Evolutionary conservation across 208 protist species (phyloP), one percentile per base, ranked within the genome.

Genomic region (Leishmania tropica): DNA sequence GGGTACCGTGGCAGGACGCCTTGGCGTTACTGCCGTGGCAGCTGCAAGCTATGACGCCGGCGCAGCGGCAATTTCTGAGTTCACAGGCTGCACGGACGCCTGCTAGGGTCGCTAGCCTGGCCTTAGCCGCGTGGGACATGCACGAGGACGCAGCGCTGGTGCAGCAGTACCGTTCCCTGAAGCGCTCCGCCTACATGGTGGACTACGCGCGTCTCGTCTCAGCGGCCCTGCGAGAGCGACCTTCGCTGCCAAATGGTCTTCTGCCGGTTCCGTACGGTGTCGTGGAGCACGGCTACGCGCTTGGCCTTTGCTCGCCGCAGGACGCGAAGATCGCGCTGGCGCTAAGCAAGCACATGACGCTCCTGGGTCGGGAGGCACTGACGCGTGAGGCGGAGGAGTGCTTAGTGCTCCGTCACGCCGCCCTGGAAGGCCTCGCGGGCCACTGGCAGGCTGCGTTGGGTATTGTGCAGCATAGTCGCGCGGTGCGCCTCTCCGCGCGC

Each of bases 401-500:
- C 45, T 67, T 97, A 3, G 89, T 86, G 37, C 78, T 93, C 24
- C 47, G 73, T 15, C 89, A 92, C 75, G 90, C 90, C 8, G 51
- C 71, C 15, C 77, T 96, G 67, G 76, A 90, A 28, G 88, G 84
- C 5, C 76, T 67, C 13, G 40, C 65, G 2, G 91, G 89, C 2
- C 58, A 90, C 17, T 95, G 91, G 92, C 31, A 56, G 45, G 68
- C 81, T 40, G 92, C 91, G 45, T 83, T 97, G 53, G n/a, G 67
- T 35, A 79, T 87, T 11, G 77, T 95, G 28, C 77, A 73, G 72
- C 35, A 79, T 24, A 84, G 86, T 78, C 83, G 78, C 28, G 84
- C 78, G 2, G 88, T 94, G 51, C 91, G 94, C 6, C 81, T 87
- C n/a, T 92, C 91, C n/a, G 60, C 53, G 21, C 91, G 88, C 68